These are phyloP conservation scores for Podospora pseudopauciseta DNA, from an alignment of 495 filamentous ascomycete species.

Conservation along the genomic window DNA sequence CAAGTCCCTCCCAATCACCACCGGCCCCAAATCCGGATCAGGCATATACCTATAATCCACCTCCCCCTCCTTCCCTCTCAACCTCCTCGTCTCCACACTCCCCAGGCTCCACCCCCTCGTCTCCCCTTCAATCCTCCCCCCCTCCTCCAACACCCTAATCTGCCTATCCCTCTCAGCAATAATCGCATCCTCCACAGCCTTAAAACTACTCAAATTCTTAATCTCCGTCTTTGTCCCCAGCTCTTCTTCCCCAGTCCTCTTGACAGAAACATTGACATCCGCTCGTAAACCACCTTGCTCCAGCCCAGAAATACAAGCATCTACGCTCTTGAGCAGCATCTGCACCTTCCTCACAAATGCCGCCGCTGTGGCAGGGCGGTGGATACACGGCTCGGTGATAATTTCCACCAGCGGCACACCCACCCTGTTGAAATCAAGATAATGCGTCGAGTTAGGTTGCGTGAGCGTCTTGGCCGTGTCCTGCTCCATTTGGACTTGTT, in stretches of 20 bases:
- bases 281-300: constrained; percentile 86
- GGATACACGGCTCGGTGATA: constrained; percentile 85
- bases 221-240: constrained; percentile 93
- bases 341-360: constrained; percentile 88
- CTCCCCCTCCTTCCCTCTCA: constrained; percentile 93
- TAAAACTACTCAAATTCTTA: constrained; percentile 94
- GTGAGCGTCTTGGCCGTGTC: constrained; percentile 93
- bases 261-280: constrained; percentile 92
- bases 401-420: constrained; percentile 91
- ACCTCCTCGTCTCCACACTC: constrained; percentile 67
- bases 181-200: constrained; percentile 90
- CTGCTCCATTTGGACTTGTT: constrained; percentile 94
- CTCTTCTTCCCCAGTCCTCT: constrained; percentile 44
- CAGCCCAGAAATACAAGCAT: constrained; percentile 86
- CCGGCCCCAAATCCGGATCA: constrained; percentile 81
- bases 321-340: constrained; percentile 69
- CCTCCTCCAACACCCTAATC: constrained; percentile 72
- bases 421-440: constrained; percentile 92
- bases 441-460: constrained; percentile 64
- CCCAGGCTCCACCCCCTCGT: constrained; percentile 90
- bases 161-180: constrained; percentile 86
- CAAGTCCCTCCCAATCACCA: constrained; percentile 70
- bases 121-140: constrained; percentile 77
- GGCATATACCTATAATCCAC: constrained; percentile 99
- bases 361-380: constrained; percentile 77